Percentiles rank a stretch among this genome's conserved stretches.
Conservation (phyloP, 495 filamentous ascomycete species). For the Aspergillus cavernicola region DNA sequence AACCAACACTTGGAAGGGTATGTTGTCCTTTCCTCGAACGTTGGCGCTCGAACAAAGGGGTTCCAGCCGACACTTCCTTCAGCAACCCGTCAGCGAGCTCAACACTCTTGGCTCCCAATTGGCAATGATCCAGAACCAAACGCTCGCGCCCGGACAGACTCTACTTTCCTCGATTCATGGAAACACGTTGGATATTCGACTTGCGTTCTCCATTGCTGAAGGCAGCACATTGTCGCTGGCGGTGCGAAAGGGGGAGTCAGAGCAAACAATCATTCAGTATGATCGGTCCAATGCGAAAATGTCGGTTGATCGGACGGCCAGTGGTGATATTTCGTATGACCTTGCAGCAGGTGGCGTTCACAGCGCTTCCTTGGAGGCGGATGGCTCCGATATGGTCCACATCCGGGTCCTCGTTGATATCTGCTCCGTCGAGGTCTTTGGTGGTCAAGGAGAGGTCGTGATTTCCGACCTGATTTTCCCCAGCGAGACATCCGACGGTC, state of each 20-base stretch:
- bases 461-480: conserved; percentile 11
- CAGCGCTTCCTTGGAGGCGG: background rate
- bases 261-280: conserved; percentile 4
- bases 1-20: conserved; percentile 12
- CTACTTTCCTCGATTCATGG: background rate
- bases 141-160: conserved; percentile 1
- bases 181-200: conserved; percentile 1
- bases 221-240: conserved; percentile 1
- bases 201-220: background rate
- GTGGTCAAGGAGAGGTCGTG: conserved; percentile 5
- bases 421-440: conserved; percentile 13
- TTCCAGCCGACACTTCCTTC: background rate
- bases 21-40: conserved; percentile 13
- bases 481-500: background rate
- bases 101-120: background rate
- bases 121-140: background rate
- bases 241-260: conserved; percentile 1
- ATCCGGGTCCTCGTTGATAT: conserved; percentile 7
- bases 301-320: conserved; percentile 8
- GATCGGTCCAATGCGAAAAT: background rate
- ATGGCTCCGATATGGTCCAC: background rate
- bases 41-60: conserved; percentile 2
- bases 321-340: conserved; percentile 12
- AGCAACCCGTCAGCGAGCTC: conserved; percentile 5
- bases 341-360: conserved; percentile 9